Evolutionary conservation across 495 filamentous ascomycete species (phyloP).

Genomic region (Aspergillus campestris): DNA sequence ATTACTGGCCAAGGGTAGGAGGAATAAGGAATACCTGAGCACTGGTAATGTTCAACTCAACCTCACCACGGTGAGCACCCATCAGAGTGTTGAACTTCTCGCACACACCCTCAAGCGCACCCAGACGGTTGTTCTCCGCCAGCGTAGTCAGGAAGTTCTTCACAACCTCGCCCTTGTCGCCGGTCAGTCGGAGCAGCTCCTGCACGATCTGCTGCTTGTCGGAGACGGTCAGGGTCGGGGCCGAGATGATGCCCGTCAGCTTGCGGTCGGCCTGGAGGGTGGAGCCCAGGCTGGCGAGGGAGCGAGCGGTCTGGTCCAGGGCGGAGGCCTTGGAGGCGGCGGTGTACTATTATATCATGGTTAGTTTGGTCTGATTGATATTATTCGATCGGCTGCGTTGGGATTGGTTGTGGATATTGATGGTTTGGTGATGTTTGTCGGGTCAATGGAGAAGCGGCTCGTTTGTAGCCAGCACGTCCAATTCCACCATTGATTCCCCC

Average conservation of each 20-base stretch:
- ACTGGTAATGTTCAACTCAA: slow-evolving; percentile 83
- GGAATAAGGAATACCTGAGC: slow-evolving; percentile 80
- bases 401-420: background rate
- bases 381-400: slow-evolving; percentile 4
- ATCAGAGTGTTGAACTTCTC: slow-evolving; percentile 84
- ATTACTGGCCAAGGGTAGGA: too few species aligned
- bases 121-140: slow-evolving; percentile 92
- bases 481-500: too few species aligned
- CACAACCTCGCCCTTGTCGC: slow-evolving; percentile 68
- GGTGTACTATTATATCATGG: slow-evolving; percentile 61
- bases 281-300: slow-evolving; percentile 59
- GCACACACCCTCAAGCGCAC: slow-evolving; percentile 68
- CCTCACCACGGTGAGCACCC: slow-evolving; percentile 80
- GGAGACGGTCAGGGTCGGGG: slow-evolving; percentile 64
- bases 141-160: slow-evolving; percentile 89
- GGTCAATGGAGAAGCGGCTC: background rate
- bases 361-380: background rate
- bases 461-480: too few species aligned
- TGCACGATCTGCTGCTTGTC: slow-evolving; percentile 80
- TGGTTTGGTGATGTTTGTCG: background rate
- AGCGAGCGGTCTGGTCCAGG: slow-evolving; percentile 74
- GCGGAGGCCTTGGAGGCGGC: slow-evolving; percentile 77
- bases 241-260: slow-evolving; percentile 62
- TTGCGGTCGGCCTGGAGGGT: slow-evolving; percentile 73
- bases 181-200: slow-evolving; percentile 75